Percentiles rank a stretch among this genome's conserved stretches.
phyloP scores from a whole-genome alignment of 768 basidiomycete species.

The Vishniacozyma victoriae region DNA sequence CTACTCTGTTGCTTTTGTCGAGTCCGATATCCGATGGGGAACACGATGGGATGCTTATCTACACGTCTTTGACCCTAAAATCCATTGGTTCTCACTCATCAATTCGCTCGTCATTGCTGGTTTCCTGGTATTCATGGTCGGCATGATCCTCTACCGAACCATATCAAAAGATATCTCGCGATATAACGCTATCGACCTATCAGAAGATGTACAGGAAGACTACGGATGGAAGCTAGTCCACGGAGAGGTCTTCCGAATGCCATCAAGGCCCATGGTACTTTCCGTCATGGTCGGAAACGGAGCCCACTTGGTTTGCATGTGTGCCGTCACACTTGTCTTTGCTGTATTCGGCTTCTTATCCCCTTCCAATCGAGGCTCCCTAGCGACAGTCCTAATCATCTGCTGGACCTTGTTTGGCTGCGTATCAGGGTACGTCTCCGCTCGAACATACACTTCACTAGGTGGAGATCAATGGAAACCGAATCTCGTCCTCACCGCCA shows the following conservation, averaged over 20 bases:
- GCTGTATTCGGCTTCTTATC: constrained; percentile 88
- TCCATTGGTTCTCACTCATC: constrained; percentile 93
- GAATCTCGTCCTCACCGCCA: constrained; percentile 81
- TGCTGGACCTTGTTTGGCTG: constrained; percentile 94
- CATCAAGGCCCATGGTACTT: constrained; percentile 66
- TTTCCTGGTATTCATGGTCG: constrained; percentile 74
- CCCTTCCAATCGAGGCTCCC: constrained; percentile 87
- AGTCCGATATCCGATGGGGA: constrained; percentile 72
- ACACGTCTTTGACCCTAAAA: constrained; percentile 84
- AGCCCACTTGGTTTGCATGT: constrained; percentile 78
- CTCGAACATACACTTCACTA: constrained; percentile 70
- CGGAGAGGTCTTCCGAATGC: constrained; percentile 89
- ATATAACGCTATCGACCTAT: constrained; percentile 91
- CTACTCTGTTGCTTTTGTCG: constrained; percentile 81
- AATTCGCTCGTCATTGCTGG: constrained; percentile 87
- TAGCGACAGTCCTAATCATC: constrained; percentile 89
- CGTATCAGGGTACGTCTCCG: constrained; percentile 82
- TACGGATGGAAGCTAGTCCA: constrained; percentile 98
- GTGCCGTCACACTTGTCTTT: constrained; percentile 81
- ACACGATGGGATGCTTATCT: constrained; percentile 96
- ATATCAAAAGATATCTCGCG: constrained; percentile 86
- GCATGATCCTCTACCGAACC: constrained; percentile 77
- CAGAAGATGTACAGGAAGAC: constrained; percentile 93
- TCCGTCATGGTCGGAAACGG: constrained; percentile 89
- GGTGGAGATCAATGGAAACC: constrained; percentile 71